Conservation (phyloP, 805 yeast species). For the Teunomyces funiuensis region DNA sequence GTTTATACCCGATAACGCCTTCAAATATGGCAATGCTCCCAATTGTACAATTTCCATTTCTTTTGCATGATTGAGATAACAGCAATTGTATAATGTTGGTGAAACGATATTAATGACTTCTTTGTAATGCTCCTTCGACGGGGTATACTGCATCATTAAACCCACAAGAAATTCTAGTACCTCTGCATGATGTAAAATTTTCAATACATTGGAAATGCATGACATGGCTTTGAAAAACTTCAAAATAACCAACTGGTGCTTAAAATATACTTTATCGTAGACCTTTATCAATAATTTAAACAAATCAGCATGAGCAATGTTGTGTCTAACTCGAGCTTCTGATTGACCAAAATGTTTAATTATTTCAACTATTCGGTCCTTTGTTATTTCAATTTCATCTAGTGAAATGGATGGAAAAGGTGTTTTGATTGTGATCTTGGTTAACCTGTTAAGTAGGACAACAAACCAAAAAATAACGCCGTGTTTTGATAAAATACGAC, state of each 20-base stretch:
- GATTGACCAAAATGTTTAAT: constrained; percentile 45
- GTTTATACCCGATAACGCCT: constrained; percentile 38
- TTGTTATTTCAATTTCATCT: constrained; percentile 8
- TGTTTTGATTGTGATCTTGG: constrained; percentile 14
- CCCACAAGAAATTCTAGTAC: constrained; percentile 45
- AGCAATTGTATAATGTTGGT: constrained; percentile 52
- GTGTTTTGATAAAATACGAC: constrained; percentile 41
- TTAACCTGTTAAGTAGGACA: constrained; percentile 35
- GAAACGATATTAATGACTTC: constrained; percentile 45
- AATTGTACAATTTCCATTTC: constrained; percentile 47
- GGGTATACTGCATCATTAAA: constrained; percentile 26
- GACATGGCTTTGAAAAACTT: constrained; percentile 47
- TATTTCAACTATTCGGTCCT: constrained; percentile 37
- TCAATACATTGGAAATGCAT: constrained; percentile 33
- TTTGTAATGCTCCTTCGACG: constrained; percentile 29
- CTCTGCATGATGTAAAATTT: constrained; percentile 36
- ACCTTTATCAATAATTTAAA: constrained; percentile 44
- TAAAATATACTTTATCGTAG: constrained; percentile 28
- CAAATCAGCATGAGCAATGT: constrained; percentile 37
- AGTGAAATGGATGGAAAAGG: constrained; percentile 5
- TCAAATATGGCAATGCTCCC: constrained; percentile 49
- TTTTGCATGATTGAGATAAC: constrained; percentile 45
- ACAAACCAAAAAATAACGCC: constrained; percentile 46
- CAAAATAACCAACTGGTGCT: constrained; percentile 39
- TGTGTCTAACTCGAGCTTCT: constrained; percentile 44